A percentile compares a stretch with the other conserved stretches of the same genome.
Evolutionary conservation across 2,329 filamentous ascomycete species (phyloP).

Genomic region (Neoascochyta sp.): DNA sequence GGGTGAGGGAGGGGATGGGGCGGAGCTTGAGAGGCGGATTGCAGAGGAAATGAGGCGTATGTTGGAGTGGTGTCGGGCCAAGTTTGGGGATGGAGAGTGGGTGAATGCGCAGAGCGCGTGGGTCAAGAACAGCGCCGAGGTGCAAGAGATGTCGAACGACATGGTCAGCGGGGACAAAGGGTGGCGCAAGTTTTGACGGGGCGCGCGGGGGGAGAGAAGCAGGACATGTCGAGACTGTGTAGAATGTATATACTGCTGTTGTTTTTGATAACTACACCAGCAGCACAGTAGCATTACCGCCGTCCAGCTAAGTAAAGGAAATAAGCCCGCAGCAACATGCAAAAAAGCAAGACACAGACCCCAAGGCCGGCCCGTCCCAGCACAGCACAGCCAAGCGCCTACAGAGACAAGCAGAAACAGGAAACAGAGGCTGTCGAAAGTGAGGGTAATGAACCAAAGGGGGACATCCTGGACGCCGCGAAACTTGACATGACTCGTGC

Average conservation of each 20-base stretch:
- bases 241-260: slow-evolving; percentile 16
- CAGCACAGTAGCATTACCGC: slow-evolving; percentile 30
- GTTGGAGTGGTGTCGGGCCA: slow-evolving; percentile 44
- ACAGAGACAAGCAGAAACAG: slow-evolving; percentile 24
- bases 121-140: slow-evolving; percentile 41
- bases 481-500: slow-evolving; percentile 34
- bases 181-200: slow-evolving; percentile 43
- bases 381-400: slow-evolving; percentile 21
- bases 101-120: slow-evolving; percentile 46
- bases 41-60: slow-evolving; percentile 41
- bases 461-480: slow-evolving; percentile 36
- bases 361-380: slow-evolving; percentile 18
- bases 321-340: slow-evolving; percentile 25
- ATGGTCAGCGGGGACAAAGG: slow-evolving; percentile 47
- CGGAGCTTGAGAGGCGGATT: slow-evolving; percentile 29
- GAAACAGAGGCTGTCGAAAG: slow-evolving; percentile 30
- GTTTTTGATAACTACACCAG: slow-evolving; percentile 27
- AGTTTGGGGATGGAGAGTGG: slow-evolving; percentile 44
- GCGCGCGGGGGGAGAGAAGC: slow-evolving; percentile 8
- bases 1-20: slow-evolving; percentile 11
- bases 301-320: slow-evolving; percentile 18
- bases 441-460: slow-evolving; percentile 22
- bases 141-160: slow-evolving; percentile 40
- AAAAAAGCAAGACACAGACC: slow-evolving; percentile 29
- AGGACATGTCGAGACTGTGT: slow-evolving; percentile 4